These are phyloP conservation scores for Aleurites moluccanus DNA, from an alignment of 441 rosid genomes.

Conservation along the genomic window DNA sequence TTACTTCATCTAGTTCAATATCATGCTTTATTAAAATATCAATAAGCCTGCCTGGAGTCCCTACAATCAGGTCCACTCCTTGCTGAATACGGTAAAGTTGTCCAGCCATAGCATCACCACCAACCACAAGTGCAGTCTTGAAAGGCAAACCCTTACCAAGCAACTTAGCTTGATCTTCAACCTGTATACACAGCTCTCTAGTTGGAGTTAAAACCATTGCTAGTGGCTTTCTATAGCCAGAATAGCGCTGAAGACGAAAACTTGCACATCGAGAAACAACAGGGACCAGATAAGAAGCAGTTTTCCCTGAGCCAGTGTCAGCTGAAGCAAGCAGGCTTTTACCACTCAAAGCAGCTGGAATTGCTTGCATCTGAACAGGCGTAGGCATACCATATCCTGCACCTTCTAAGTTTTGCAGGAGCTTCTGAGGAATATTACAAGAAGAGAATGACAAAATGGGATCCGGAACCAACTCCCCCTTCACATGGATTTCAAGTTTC, in stretches of 20 bases:
- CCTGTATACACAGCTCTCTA: conserved; percentile 84
- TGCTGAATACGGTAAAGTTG: conserved; percentile 73
- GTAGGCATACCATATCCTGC: conserved; percentile 77
- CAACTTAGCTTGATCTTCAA: conserved; percentile 85
- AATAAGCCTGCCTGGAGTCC: conserved; percentile 85
- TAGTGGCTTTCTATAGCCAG: conserved; percentile 45
- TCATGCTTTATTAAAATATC: conserved; percentile 73
- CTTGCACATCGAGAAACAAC: conserved; percentile 58
- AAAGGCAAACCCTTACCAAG: conserved; percentile 88
- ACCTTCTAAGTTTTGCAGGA: conserved; percentile 63
- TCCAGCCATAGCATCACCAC: conserved; percentile 80
- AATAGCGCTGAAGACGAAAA: conserved; percentile 33
- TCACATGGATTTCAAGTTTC: conserved; percentile 67
- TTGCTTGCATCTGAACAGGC: conserved; percentile 86
- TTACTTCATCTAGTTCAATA: conserved; percentile 46
- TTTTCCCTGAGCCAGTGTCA: conserved; percentile 84
- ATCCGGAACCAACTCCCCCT: conserved; percentile 51
- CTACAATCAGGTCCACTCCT: conserved; percentile 82
- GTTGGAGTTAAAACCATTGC: conserved; percentile 83
- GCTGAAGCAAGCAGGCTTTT: conserved; percentile 80
- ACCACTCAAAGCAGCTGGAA: conserved; percentile 69
- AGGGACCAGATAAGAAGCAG: conserved; percentile 84
- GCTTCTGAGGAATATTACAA: conserved; percentile 59
- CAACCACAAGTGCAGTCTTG: conserved; percentile 90
- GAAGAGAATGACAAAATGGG: conserved; percentile 67